Evolutionary conservation across 2,329 filamentous ascomycete species (phyloP).

Genomic region (Chlorencoelia australis): DNA sequence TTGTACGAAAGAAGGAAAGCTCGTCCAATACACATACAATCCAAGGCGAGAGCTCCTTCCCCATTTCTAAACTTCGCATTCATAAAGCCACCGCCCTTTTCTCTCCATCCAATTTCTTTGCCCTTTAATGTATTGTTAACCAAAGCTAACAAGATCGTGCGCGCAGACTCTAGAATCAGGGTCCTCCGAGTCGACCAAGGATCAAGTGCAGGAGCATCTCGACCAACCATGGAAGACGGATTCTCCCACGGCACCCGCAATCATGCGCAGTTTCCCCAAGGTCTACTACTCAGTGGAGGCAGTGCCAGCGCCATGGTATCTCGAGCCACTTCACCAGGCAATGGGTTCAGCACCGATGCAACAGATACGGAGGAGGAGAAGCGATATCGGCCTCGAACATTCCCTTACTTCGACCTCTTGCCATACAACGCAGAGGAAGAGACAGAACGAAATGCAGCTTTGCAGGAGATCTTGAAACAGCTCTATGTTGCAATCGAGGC

Average conservation of each 20-base stretch:
- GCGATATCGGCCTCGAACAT: slow-evolving; percentile 77
- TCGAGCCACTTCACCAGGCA: slow-evolving; percentile 74
- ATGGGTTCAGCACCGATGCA: slow-evolving; percentile 39
- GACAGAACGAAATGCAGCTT: slow-evolving; percentile 62
- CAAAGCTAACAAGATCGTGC: slow-evolving; percentile 11
- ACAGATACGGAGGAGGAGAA: slow-evolving; percentile 44
- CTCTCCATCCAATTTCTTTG: too few species aligned
- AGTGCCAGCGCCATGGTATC: slow-evolving; percentile 57
- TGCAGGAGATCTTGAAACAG: slow-evolving; percentile 83
- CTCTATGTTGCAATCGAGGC: slow-evolving; percentile 86
- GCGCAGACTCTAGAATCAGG: too few species aligned
- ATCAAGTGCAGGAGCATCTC: slow-evolving; percentile 3
- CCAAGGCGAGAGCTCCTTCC: too few species aligned
- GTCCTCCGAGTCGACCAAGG: slow-evolving; percentile 2
- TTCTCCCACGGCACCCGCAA: slow-evolving; percentile 22
- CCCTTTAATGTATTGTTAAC: too few species aligned
- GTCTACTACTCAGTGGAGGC: slow-evolving; percentile 18
- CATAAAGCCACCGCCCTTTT: too few species aligned
- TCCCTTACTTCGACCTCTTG: slow-evolving; percentile 82
- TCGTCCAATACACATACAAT: too few species aligned
- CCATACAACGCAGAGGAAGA: slow-evolving; percentile 84
- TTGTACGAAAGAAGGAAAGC: too few species aligned
- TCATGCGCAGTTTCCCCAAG: slow-evolving; percentile 22
- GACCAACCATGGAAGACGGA: slow-evolving; percentile 22
- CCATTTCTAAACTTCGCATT: too few species aligned